phyloP scores from a whole-genome alignment of 1,139 yeast species.

The Hyphopichia khmerensis region DNA sequence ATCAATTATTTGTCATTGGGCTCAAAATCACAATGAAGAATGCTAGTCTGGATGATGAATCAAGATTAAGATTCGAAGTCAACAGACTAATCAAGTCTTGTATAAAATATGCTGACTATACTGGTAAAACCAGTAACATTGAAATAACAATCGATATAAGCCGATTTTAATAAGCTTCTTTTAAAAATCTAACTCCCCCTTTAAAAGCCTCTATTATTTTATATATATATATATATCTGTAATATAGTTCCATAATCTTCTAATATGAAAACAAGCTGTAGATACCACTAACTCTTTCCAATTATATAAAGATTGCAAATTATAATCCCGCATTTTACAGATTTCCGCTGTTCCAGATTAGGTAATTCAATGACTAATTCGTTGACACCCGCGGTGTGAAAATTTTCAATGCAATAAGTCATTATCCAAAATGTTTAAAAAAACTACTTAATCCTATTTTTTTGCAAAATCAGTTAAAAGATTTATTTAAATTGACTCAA shows the following conservation, averaged over 20 bases:
- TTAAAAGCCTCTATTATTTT: neutral
- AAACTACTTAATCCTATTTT: neutral
- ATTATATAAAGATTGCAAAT: no score
- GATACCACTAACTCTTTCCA: no score
- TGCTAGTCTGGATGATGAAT: constrained; percentile 70
- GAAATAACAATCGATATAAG: constrained; percentile 67
- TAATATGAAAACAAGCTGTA: no score
- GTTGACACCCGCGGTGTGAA: neutral
- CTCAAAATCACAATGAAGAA: constrained; percentile 58
- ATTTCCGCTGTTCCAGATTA: neutral
- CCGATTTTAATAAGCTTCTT: no score
- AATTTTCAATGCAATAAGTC: neutral
- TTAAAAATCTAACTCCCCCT: constrained; percentile 14
- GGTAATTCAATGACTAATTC: neutral
- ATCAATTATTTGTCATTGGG: constrained; percentile 57
- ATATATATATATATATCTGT: neutral
- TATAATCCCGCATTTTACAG: neutral
- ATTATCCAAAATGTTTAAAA: no score
- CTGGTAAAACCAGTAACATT: constrained; percentile 30
- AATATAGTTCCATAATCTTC: no score
- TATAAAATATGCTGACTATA: constrained; percentile 19
- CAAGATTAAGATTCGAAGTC: constrained; percentile 53
- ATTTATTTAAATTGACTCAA: no score
- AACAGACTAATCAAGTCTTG: constrained; percentile 43
- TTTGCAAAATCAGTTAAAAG: no score